Base-by-base conservation (phyloP, 805 yeast genomes). In the Ogataea paraovalis region DNA sequence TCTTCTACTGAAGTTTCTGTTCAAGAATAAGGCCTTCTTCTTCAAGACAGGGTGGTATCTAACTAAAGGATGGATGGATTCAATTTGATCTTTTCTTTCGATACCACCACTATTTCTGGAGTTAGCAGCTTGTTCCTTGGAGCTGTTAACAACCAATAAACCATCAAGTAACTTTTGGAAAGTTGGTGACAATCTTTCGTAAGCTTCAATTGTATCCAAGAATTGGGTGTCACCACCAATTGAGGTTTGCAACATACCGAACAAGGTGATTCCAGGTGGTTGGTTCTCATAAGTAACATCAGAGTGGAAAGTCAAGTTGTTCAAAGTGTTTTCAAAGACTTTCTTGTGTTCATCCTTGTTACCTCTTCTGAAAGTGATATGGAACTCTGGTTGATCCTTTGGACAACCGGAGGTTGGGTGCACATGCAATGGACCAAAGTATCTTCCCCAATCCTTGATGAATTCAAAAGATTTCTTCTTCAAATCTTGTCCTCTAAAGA, bases 211-310 rank as follows among this genome's bases (percentile, higher is more conserved):
- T 23, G 81, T 73, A 59, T 84, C 87, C n/a, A 87, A 78, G 60
- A 84, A 86, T 42, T 84, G 69, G n/a, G 94, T 86, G 63, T 86
- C 94, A 51, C 94, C 94, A 45, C 92, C 90, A 38, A 80, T 46
- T 18, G 52, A 57, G 10, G 61, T 55, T 43, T 83, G 85, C 42
- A 84, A 68, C 47, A 83, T 79, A 18, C 79, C 72, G 58, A 86
- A 81, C 51, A 83, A 76, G 0, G 95, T 85, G 47, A 77, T 70
- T 14, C 85, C 85, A 13, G 91, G 86, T 7, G 90, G 85, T 62
- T 82, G 87, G 48, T 73, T 72, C 63, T 85, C 91, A 62, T 82
- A 85, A 28, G 87, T 76, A 37, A 83, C 85, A 62, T 85, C 94
- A 3, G 87, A 77, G 65, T 85, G 92, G 86, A 87, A 85, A 44